phyloP scores from a whole-genome alignment of 78 protist genomes.

The Chrysochromulina tobinii region DNA sequence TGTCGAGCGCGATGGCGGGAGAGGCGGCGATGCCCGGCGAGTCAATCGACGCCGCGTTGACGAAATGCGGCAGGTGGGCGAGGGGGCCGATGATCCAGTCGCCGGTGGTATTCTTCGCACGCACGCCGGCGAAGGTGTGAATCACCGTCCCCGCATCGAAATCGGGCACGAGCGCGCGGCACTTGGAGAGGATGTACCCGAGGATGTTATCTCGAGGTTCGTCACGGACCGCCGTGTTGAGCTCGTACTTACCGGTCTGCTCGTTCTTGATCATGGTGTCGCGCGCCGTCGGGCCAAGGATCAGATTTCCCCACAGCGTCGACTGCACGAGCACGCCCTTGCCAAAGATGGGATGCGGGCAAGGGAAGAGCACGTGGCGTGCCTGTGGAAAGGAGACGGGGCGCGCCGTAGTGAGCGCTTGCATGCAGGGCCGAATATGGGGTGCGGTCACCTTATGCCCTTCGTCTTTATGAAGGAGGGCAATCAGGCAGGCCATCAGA shows the following conservation, averaged over 20 bases:
- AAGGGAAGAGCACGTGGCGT: neutral
- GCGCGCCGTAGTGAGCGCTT: neutral
- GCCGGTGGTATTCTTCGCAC: neutral
- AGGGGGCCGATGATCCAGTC: slow-evolving; percentile 22
- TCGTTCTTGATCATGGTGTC: neutral
- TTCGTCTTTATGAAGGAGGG: neutral
- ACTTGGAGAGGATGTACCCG: neutral
- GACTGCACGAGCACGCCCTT: slow-evolving; percentile 15
- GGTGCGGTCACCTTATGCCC: neutral
- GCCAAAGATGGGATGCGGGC: neutral
- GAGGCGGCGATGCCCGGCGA: slow-evolving; percentile 22
- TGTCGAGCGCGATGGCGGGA: slow-evolving; percentile 25
- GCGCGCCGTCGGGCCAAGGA: slow-evolving; percentile 36
- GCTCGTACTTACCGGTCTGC: neutral
- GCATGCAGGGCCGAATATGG: neutral
- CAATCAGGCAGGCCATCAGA: too few species aligned
- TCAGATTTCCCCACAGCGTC: slow-evolving; percentile 30
- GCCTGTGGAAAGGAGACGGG: neutral
- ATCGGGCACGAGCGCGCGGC: neutral
- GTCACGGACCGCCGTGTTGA: neutral
- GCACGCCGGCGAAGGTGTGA: slow-evolving; percentile 15
- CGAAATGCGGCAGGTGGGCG: neutral
- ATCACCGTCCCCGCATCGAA: neutral
- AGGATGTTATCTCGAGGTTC: neutral
- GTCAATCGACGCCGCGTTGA: slow-evolving; percentile 16